Evolutionary conservation across 495 filamentous ascomycete genomes (phyloP), one percentile per base, ranked within the genome.

Genomic region (Penicillium daleae): DNA sequence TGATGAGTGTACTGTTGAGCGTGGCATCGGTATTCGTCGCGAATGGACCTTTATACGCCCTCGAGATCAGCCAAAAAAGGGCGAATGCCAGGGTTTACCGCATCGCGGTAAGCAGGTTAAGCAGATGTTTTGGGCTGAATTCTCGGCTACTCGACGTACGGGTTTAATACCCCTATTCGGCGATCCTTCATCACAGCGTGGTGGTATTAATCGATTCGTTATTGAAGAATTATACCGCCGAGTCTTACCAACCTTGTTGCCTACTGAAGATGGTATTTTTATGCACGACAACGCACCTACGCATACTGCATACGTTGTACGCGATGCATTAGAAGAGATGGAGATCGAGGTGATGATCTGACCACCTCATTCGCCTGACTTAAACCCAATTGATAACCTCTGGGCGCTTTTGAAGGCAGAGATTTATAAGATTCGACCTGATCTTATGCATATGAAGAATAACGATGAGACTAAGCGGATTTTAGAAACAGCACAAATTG

Each of bases 251-350:
- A 61, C 39, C 4, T 56, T 56, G 4, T 19, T 61, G 0, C 5
- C 10, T 19, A 26, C 53, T 35, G 4, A 48, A 24, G 51, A 48
- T 17, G 6, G 49, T 5, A 61, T 61, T 22, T 71, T 69, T 60
- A 51, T 66, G 24, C 60, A 71, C 12, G 65, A 71, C 57, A 72
- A 71, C 40, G 35, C 62, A 1, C 48, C 46, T 3, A 62, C 68
- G 6, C 56, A 71, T 40, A 68, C 49, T 22, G 56, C 52, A 0
- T 12, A 52, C 2, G 50, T 61, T 35, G 53, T 63, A 4, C 52
- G 54, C 1, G 59, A 67, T 12, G 52, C 24, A 3, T 51, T 51
- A 29, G 48, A 29, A 6, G 24, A 51, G 22, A 26, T 51, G 6
- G 24, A 29, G 21, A 48, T 51, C 24, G 48, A 51, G 24, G 21